These are phyloP conservation scores for Ogataea ramenticola DNA, from an alignment of 805 yeast species.

Conservation along the genomic window DNA sequence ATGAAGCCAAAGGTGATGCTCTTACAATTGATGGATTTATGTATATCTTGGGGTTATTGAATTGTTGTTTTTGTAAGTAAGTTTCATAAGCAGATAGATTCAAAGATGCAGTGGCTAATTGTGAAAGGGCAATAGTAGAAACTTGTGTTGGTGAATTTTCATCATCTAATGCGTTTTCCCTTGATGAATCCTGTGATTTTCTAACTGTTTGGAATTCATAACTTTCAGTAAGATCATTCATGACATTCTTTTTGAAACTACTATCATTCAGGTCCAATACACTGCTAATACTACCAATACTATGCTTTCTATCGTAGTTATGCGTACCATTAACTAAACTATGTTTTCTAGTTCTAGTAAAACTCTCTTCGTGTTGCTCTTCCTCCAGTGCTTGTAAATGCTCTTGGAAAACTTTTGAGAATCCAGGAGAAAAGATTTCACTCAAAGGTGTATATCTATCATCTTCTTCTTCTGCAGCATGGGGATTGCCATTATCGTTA, in stretches of 20 bases:
- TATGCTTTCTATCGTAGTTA: not conserved
- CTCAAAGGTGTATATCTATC: constrained; percentile 3
- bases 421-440: constrained; percentile 19
- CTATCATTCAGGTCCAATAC: not conserved
- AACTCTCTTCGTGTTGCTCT: not conserved
- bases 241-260: not conserved
- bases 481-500: not conserved
- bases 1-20: constrained; percentile 18
- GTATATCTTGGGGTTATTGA: constrained; percentile 11
- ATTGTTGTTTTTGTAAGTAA: not conserved
- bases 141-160: not conserved
- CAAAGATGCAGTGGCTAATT: not conserved
- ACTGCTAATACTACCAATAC: not conserved
- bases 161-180: not conserved
- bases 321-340: not conserved
- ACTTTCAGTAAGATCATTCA: constrained; percentile 2
- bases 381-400: constrained; percentile 6
- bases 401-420: constrained; percentile 17
- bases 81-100: not conserved
- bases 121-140: not conserved
- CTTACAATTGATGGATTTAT: constrained; percentile 22
- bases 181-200: not conserved
- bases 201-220: constrained; percentile 8
- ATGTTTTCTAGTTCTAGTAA: not conserved
- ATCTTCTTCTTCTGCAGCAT: not conserved